These are phyloP conservation scores for Scytalidium lignicola DNA, from an alignment of 2,329 filamentous ascomycete species.

Conservation along the genomic window DNA sequence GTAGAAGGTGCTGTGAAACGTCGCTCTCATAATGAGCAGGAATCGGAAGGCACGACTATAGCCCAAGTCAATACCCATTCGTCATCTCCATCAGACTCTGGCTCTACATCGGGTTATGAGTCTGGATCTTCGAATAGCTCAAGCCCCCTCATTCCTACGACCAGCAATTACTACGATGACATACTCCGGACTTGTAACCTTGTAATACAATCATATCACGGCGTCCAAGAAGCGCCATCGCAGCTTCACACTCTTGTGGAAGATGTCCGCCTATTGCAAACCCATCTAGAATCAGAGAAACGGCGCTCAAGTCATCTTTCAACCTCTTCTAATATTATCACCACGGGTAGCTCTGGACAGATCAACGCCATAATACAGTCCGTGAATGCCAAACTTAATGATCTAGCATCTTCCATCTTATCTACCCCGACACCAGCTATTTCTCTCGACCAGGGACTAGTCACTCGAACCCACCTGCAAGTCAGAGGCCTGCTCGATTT, in stretches of 20 bases:
- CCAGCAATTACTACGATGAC: not conserved
- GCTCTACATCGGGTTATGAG: not conserved
- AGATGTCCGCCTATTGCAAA: not conserved
- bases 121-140: not conserved
- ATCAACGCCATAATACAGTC: not conserved
- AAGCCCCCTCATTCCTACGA: not conserved
- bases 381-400: not conserved
- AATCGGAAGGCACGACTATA: too few species aligned
- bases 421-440: not conserved
- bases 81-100: not conserved
- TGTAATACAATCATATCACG: not conserved
- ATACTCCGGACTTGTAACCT: not conserved
- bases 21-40: too few species aligned
- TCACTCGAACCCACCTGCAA: not conserved
- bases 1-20: too few species aligned
- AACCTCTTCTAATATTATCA: too few species aligned
- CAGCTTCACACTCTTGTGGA: not conserved
- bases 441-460: not conserved
- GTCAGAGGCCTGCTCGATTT: not conserved
- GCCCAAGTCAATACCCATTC: not conserved
- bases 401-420: not conserved
- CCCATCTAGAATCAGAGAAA: not conserved
- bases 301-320: too few species aligned
- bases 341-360: not conserved
- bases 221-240: not conserved